phyloP scores from a whole-genome alignment of 805 yeast species.

The Brettanomyces custersianus region DNA sequence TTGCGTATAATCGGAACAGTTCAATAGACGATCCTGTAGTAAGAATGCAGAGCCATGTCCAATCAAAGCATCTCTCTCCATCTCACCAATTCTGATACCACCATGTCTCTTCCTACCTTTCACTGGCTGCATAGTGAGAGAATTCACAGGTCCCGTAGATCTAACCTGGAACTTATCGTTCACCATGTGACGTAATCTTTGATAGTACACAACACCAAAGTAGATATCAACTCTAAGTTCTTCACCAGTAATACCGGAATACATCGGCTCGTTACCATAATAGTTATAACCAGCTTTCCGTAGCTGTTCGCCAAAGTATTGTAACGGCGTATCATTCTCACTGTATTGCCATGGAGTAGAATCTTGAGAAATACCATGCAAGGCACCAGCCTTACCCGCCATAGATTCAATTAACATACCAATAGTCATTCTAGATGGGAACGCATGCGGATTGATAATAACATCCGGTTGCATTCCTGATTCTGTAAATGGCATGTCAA shows the following conservation, averaged over 20 bases:
- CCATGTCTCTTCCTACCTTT: conserved; percentile 98
- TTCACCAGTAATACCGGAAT: conserved; percentile 97
- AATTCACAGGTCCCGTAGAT: conserved; percentile 96
- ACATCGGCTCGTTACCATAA: conserved; percentile 98
- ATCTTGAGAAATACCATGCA: conserved; percentile 96
- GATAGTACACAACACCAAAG: conserved; percentile 95
- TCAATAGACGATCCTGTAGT: conserved; percentile 87
- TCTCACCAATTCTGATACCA: conserved; percentile 99
- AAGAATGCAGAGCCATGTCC: conserved; percentile 97
- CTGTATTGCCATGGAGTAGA: conserved; percentile 93
- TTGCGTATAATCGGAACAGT: conserved; percentile 93
- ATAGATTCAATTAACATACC: conserved; percentile 98
- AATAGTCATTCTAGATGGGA: conserved; percentile 99
- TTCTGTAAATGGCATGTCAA: conserved; percentile 96
- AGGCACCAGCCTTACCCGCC: conserved; percentile 98
- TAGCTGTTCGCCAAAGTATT: conserved; percentile 92
- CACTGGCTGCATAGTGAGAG: conserved; percentile 97
- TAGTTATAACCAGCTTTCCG: conserved; percentile 84
- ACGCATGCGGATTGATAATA: conserved; percentile 97
- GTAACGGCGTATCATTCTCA: conserved; percentile 93
- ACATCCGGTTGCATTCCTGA: conserved; percentile 96
- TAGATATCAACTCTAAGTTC: conserved; percentile 94
- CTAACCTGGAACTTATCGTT: conserved; percentile 99
- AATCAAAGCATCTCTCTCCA: conserved; percentile 98
- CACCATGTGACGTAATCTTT: conserved; percentile 98